A percentile compares a stretch with the other conserved stretches of the same genome.
Conservation (phyloP, 495 filamentous ascomycete genomes). For the Sabuloglossum arenarium region DNA sequence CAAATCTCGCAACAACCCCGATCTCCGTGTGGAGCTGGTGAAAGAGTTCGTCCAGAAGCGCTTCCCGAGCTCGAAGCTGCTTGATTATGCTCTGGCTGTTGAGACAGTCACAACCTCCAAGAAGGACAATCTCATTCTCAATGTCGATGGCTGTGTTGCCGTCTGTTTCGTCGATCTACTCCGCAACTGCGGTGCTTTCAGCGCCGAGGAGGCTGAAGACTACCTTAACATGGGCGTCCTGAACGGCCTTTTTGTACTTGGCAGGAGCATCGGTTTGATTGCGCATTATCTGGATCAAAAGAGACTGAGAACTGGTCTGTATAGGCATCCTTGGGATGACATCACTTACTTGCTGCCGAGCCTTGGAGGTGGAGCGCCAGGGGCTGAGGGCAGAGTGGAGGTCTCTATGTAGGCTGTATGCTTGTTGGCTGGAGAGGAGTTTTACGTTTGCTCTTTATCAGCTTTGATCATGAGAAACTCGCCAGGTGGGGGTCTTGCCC, state of each 20-base stretch:
- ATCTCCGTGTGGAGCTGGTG: conserved; percentile 96
- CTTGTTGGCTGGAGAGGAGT: background rate
- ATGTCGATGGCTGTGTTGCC: conserved; percentile 93
- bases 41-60: conserved; percentile 96
- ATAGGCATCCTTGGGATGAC: conserved; percentile 97
- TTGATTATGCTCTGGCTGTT: conserved; percentile 95
- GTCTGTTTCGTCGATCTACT: conserved; percentile 97
- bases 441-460: background rate
- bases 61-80: conserved; percentile 90
- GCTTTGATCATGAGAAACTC: background rate
- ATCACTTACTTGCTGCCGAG: conserved; percentile 90
- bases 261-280: conserved; percentile 92
- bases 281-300: conserved; percentile 99
- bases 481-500: background rate
- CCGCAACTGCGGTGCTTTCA: conserved; percentile 95
- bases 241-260: conserved; percentile 96
- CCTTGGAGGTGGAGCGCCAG: conserved; percentile 47
- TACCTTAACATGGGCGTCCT: conserved; percentile 89
- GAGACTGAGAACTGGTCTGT: conserved; percentile 89
- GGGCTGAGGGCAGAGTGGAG: conserved; percentile 78
- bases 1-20: conserved; percentile 99
- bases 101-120: conserved; percentile 97
- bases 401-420: conserved; percentile 37
- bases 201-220: conserved; percentile 59
- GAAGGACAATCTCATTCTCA: conserved; percentile 99